A percentile compares a stretch with the other conserved stretches of the same genome.
Evolutionary conservation across 305 asterid species (phyloP).

Genomic region (Ilex paraguariensis): DNA sequence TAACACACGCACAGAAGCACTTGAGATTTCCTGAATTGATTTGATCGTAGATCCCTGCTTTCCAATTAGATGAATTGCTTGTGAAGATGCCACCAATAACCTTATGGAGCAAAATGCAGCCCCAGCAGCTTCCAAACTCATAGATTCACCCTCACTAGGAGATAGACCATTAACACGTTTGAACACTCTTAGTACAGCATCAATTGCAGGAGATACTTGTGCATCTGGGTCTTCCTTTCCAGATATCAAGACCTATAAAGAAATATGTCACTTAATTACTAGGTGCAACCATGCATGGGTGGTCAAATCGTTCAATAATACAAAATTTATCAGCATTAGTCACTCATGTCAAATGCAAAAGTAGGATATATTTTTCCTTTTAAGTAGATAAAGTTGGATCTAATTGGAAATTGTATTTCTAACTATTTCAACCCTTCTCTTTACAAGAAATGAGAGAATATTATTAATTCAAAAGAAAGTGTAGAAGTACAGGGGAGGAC

Average conservation of each 20-base stretch:
- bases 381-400: too few relatives aligned
- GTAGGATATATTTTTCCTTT: too few relatives aligned
- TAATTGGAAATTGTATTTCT: too few relatives aligned
- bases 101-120: constrained; percentile 21
- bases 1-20: constrained; percentile 17
- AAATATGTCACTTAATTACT: neutral
- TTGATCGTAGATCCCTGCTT: constrained; percentile 24
- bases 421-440: too few relatives aligned
- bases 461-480: too few relatives aligned
- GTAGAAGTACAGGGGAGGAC: too few relatives aligned
- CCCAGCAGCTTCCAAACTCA: neutral
- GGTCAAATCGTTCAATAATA: too few relatives aligned
- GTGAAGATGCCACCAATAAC: constrained; percentile 28
- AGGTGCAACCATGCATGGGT: neutral
- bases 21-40: constrained; percentile 20
- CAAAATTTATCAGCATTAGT: too few relatives aligned
- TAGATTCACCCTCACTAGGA: neutral
- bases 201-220: neutral
- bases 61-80: constrained; percentile 24
- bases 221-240: constrained; percentile 3
- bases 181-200: constrained; percentile 2
- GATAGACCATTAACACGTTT: neutral
- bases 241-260: constrained; percentile 4
- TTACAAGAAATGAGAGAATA: too few relatives aligned
- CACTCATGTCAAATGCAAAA: too few relatives aligned